Evolutionary conservation across 176 grass and related monocot species (phyloP).

Genomic region (Juncus inflexus): DNA sequence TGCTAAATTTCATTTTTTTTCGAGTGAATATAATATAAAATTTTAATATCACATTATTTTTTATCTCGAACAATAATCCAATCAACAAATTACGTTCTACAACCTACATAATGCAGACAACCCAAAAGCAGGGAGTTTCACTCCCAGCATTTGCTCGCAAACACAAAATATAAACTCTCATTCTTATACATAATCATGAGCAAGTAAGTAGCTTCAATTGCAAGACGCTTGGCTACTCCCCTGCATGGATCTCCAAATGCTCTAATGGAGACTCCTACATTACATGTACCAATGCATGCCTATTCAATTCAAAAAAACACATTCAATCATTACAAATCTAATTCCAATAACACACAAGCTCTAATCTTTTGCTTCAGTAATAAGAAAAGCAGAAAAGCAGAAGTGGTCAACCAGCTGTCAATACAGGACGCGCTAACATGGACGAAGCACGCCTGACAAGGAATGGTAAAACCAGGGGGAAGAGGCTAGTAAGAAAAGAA

Average conservation of each 20-base stretch:
- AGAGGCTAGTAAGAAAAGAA: no score
- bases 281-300: constrained; percentile 77
- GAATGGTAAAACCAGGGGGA: no score
- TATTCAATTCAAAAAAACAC: constrained; percentile 22
- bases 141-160: constrained; percentile 22
- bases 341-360: no score
- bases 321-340: no score
- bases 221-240: constrained; percentile 69
- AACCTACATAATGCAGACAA: neutral
- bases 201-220: constrained; percentile 87
- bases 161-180: constrained; percentile 3
- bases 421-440: no score
- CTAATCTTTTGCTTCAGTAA: no score
- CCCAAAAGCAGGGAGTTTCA: constrained; percentile 11
- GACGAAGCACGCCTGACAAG: no score
- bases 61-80: constrained; percentile 1
- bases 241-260: constrained; percentile 84
- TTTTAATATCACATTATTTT: constrained; percentile 4
- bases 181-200: constrained; percentile 40
- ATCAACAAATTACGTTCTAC: no score
- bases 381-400: no score
- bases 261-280: constrained; percentile 52
- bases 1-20: no score
- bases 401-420: no score
- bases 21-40: neutral